Base-by-base conservation (phyloP, 1,284 basidiomycete species). In the Grifola frondosa region DNA sequence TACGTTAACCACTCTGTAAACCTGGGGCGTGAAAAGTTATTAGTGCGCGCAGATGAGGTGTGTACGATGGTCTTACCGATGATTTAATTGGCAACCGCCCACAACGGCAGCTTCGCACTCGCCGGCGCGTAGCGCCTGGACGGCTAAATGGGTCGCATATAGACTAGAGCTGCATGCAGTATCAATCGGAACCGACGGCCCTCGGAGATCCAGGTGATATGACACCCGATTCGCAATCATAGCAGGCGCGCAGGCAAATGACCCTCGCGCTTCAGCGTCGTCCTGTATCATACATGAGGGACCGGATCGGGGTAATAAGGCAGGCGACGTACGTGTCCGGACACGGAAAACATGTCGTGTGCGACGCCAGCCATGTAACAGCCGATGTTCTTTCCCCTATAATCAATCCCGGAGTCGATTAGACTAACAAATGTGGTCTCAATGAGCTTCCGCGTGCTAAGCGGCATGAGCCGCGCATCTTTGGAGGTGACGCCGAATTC, bases 51-150 rank as follows among this genome's bases (percentile, higher is more conserved):
- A 31, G 9, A 13, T 33, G 24, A 24, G 10, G 2, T 16, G 19
- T 12, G n/a, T 19, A 23, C 5, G 20, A 33, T 24, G 17, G 26
- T 31, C 56, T 44, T 42, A 68, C 70, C 68, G 56, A 32, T 62
- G 61, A 45, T 73, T 71, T 15, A 69, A 47, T 44, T 74, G 72
- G 44, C 62, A 65, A 23, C 69, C 72, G 10, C 65, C 72, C 19
- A 78, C 68, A 4, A 78, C 59, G 2, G 74, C 76, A n/a, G 71
- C 66, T 22, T 73, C 68, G 33, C 75, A 68, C 32, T 78, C 75
- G 4, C 73, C 74, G 25, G 58, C 57, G 20, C 56, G 59, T 3
- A 78, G 56, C 1, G 72, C 68, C 26, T 68, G 67, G 3, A 74
- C 63, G 2, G 74, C 75, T n/a, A 77, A 63, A 50, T 78, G 74